Base-by-base conservation (phyloP, 352 stramenopile genomes). In the Phytopythium kandeliae region DNA sequence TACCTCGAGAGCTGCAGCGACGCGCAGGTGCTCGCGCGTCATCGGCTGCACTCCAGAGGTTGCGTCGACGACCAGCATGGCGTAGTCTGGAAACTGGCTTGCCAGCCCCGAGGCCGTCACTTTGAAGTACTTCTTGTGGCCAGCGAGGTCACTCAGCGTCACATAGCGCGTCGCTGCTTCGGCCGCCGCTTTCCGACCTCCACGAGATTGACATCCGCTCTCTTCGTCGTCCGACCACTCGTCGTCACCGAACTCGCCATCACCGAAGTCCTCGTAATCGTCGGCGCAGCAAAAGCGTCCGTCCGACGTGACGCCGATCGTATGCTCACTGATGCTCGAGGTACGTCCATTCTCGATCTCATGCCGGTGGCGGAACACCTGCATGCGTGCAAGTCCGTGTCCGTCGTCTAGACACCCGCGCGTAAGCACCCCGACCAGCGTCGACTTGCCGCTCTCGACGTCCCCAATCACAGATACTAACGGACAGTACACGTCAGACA, bases 321-420 rank as follows among this genome's bases (percentile, higher is more conserved):
- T 90, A 64, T 96, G 86, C 45, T 96, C 82, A 44, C 78, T 94
- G 33, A 97, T 80, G 68, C 82, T 94, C 13, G 80, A 94, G 12
- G 88, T 97, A 16, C 81, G 75, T 7, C 88, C 88, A 38, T 95
- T 89, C 53, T 95, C 85, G 9, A 97, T 69, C 60, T 97, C 88
- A 60, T 97, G 88, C 24, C 85, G 81, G 55, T 97, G 85, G 24
- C 77, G 70, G 61, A 95, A 95, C 16, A 95, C 85, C 59, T 96
- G 83, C 84, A 96, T 95, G 9, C 88, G 75, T 9, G 85, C 84
- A 26, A 96, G 66, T 1, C 88, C 88, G 42, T 78, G 64, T 3
- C 88, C 88, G 51, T 97, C 85, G 51, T 97, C 88, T 22, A 91
- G 59, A 43, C 69, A 86, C 4, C 85, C 81, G 24, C 80, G 71